Base-by-base conservation (phyloP, 2,329 filamentous ascomycete species). In the Capronia americana region DNA sequence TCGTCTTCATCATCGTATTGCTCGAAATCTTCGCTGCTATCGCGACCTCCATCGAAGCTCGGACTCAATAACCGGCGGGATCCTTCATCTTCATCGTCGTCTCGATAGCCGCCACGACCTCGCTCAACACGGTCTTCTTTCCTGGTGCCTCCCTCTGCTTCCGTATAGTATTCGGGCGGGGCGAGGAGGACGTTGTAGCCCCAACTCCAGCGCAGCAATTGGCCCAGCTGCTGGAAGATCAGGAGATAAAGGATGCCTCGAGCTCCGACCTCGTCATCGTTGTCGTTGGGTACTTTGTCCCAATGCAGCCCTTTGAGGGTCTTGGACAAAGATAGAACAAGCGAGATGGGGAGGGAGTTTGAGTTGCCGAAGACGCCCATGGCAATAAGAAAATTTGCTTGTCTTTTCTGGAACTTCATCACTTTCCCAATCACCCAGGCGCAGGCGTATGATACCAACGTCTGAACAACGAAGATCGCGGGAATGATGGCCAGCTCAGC, bases 301-400 rank as follows among this genome's bases (percentile, higher is more conserved):
- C 95, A 99, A 77, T 98, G 94, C 34, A 99, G 84, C 5, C 95
- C 95, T 73, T 90, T 88, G 64, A 99, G 85, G 0, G 95, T 99
- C 76, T 97, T 91, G 14, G 94, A 96, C 11, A 99, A 85, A 8
- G 94, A 97, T 64, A 98, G 86, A 69, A 99, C 93, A 63, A 99
- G 88, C 0, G 95, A 99, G 68, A 99, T 98, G 0, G 95, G 95
- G 23, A 99, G 86, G 20, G 95, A 98, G 80, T 99, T 99, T 38
- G 94, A 98, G 78, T 99, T 99, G 73, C 94, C 95, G 77, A 99
- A 99, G 57, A 98, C 87, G 57, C 92, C 93, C 95, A 99, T 99
- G 61, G 95, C 95, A 34, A 92, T 91, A 50, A 99, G 91, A 75
- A 99, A 99, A 80, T 99, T 99, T 71, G 90, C 87, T 50, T 93